Base-by-base conservation (phyloP, 768 basidiomycete species). In the Plicaturopsis crispa region DNA sequence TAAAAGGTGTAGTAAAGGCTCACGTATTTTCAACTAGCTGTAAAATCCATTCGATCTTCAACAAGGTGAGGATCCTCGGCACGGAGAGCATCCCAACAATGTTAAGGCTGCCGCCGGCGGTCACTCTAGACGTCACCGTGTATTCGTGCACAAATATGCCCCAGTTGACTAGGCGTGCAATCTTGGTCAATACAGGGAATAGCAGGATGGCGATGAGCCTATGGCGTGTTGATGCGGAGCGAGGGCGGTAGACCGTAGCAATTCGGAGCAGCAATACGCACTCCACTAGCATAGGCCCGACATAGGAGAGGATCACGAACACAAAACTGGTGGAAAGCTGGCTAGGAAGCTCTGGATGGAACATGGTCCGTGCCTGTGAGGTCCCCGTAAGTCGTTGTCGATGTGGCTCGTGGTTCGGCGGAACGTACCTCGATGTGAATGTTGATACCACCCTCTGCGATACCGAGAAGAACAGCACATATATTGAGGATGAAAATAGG, bases 221-320 rank as follows among this genome's bases (percentile, higher is more conserved):
- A 7, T 4, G 18, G 21, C 26, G 40, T 5, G 47, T 37, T 0
- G 55, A 52, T 7, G 43, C 45, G 14, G 34, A 28, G 24, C 33
- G 39, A 18, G 28, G 40, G 16, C 50, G 53, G 34, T 43, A 53
- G 12, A 53, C 48, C 12, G 48, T 50, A 22, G 35, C 38, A 12
- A 54, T 33, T 10, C 54, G 41, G 21, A 56, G 41, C 21, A 52
- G 24, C 14, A 56, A 41, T 33, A 56, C 47, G n/a, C 47, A 56
- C 30, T 56, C 54, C 36, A 51, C 53, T 19, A 54, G 24, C 19
- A 56, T 23, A 8, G 53, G 51, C 2, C 41, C 36, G 30, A 40
- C 37, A 21, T 38, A 3, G 24, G 36, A 16, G 14, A 55, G n/a
- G n/a, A 38, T 12, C 5, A 37, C 42, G 34, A 35, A 45, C 6